Base-by-base conservation (phyloP, 2,329 filamentous ascomycete species). In the Cladorrhinum sp. region DNA sequence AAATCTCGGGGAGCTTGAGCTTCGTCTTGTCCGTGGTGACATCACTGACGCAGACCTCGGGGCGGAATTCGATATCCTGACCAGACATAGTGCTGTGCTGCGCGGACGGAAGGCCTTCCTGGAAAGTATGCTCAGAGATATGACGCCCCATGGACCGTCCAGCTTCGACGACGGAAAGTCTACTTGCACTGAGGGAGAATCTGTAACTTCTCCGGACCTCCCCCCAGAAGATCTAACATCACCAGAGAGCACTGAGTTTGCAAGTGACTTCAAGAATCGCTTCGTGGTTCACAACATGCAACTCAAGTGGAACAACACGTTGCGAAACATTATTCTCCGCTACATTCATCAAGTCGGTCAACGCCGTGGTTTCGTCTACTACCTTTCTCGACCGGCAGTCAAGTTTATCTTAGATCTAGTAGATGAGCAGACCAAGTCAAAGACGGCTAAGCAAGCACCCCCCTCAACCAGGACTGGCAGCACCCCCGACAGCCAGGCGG, bases 331-430 rank as follows among this genome's bases (percentile, higher is more conserved):
- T 69, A 95, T 99, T 54, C 83, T 99, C 45, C 91, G 95, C 23
- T 99, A 99, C 73, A 96, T 95, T 64, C 95, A 99, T 71, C 95
- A 99, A 78, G 95, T 96, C 69, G 92, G 93, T 72, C 96, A 99
- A 75, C 85, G 95, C 55, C 87, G 95, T 67, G 96, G 95, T 56
- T 98, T 99, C 71, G 88, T 99, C 27, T 99, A 99, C 77, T 99
- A 99, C 75, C 89, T 98, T 77, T 98, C 96, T 10, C 86, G 93
- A 51, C 87, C 92, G 64, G 96, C 95, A 2, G 91, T 99, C 71
- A 99, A 98, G 71, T 99, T 99, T 72, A 98, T 99, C 60, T 80
- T 98, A 9, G 95, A 99, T 73, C 96, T 99, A 67, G 91, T 99
- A 2, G 93, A 98, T 59, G 95, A 99, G 72, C 93, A 97, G 73